Evolutionary conservation across 139 green algal species (phyloP).

Genomic region (Helicosporidium sp.): DNA sequence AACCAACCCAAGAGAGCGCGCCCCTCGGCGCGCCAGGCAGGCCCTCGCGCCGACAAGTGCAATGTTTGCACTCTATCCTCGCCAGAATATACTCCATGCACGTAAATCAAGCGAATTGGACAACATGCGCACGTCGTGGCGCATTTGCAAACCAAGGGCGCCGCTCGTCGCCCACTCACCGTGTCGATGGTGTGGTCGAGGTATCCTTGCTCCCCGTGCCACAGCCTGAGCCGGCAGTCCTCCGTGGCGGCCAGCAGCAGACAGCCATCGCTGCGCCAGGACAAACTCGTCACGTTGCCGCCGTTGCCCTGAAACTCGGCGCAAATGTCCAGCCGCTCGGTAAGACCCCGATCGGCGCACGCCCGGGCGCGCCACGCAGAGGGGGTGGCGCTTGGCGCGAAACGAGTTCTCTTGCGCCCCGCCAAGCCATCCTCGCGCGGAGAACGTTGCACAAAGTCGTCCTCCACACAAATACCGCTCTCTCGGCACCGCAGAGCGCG

Average conservation of each 20-base stretch:
- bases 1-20: too few relatives aligned
- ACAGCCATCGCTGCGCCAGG: constrained; percentile 1
- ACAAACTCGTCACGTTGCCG: neutral
- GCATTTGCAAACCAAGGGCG: too few relatives aligned
- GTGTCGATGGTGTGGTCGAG: constrained; percentile 5
- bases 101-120: neutral
- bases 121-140: neutral
- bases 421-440: too few relatives aligned
- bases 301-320: constrained; percentile 1
- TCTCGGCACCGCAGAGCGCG: too few relatives aligned
- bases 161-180: too few relatives aligned
- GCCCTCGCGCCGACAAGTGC: neutral
- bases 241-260: constrained; percentile 6
- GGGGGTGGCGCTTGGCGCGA: too few relatives aligned
- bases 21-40: neutral
- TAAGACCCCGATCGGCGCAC: too few relatives aligned
- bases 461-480: too few relatives aligned
- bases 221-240: constrained; percentile 10
- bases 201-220: neutral
- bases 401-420: too few relatives aligned
- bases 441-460: too few relatives aligned
- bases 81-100: neutral
- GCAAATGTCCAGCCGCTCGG: too few relatives aligned
- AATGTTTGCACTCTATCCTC: neutral
- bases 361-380: too few relatives aligned